phyloP scores from a whole-genome alignment of 2,329 filamentous ascomycete genomes.

The Aspergillus puulaauensis region DNA sequence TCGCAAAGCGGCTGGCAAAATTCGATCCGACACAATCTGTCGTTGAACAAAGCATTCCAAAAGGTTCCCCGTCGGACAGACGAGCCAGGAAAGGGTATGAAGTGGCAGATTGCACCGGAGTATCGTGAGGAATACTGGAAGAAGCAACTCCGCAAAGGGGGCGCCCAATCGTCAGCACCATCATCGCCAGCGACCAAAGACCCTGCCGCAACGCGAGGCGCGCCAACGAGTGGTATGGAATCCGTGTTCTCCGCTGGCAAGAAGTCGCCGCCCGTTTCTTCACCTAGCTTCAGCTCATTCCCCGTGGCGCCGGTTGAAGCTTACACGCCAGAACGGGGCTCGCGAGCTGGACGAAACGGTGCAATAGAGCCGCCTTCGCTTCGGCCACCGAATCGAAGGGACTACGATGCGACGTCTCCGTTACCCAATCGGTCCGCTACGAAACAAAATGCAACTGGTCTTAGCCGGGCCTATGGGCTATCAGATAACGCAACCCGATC shows the following conservation, averaged over 20 bases:
- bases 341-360: slow-evolving; percentile 35
- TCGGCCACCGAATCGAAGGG: slow-evolving; percentile 31
- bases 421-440: slow-evolving; percentile 36
- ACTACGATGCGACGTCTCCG: slow-evolving; percentile 45
- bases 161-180: slow-evolving; percentile 45
- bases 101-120: slow-evolving; percentile 90
- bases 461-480: slow-evolving; percentile 38
- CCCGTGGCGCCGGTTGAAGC: slow-evolving; percentile 44
- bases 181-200: slow-evolving; percentile 48
- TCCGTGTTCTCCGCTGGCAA: slow-evolving; percentile 40
- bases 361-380: slow-evolving; percentile 27
- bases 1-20: slow-evolving; percentile 94
- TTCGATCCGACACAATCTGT: slow-evolving; percentile 94
- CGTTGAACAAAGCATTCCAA: slow-evolving; percentile 89
- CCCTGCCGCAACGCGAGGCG: slow-evolving; percentile 32
- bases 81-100: slow-evolving; percentile 98
- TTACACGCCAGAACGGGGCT: slow-evolving; percentile 49
- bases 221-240: slow-evolving; percentile 35
- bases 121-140: slow-evolving; percentile 84
- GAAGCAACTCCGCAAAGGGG: slow-evolving; percentile 53
- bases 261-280: slow-evolving; percentile 39
- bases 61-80: slow-evolving; percentile 91
- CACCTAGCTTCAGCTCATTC: slow-evolving; percentile 44
- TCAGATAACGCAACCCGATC: slow-evolving; percentile 42
- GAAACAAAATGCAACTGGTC: slow-evolving; percentile 26